These are phyloP conservation scores for Nicotiana knightiana DNA, from an alignment of 257 asterid genomes.

Conservation along the genomic window DNA sequence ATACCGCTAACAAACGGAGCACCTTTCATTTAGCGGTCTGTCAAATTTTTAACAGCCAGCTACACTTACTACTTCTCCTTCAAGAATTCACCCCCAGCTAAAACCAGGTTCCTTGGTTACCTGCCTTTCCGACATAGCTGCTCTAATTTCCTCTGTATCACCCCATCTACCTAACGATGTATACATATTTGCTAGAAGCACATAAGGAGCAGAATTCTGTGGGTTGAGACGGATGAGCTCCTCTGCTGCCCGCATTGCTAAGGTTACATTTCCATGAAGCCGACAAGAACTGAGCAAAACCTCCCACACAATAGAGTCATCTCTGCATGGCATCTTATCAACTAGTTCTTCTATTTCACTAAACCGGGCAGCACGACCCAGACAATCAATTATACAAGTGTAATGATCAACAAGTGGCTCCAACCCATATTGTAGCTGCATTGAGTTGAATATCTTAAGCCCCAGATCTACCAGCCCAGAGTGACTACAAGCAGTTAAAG, in stretches of 20 bases:
- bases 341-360: conserved; percentile 17
- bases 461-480: conserved; percentile 21
- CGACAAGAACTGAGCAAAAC: conserved; percentile 24
- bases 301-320: conserved; percentile 24
- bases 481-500: conserved; percentile 25
- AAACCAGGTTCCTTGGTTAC: conserved; percentile 3
- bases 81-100: conserved; percentile 7
- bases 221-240: conserved; percentile 20
- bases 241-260: conserved; percentile 19
- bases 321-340: conserved; percentile 18
- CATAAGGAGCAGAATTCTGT: conserved; percentile 18
- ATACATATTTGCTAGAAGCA: conserved; percentile 24
- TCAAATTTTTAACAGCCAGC: background rate
- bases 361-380: conserved; percentile 24
- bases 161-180: conserved; percentile 14
- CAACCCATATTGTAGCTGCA: conserved; percentile 17
- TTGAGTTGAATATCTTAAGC: conserved; percentile 14
- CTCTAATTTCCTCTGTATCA: conserved; percentile 12
- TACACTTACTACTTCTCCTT: background rate
- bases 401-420: conserved; percentile 21
- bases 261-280: conserved; percentile 18
- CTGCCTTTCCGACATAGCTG: conserved; percentile 6
- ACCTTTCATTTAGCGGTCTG: background rate
- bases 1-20: background rate
- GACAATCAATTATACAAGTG: conserved; percentile 24